Evolutionary conservation across 345 rosid species (phyloP).

Genomic region (Hirschfeldia incana): DNA sequence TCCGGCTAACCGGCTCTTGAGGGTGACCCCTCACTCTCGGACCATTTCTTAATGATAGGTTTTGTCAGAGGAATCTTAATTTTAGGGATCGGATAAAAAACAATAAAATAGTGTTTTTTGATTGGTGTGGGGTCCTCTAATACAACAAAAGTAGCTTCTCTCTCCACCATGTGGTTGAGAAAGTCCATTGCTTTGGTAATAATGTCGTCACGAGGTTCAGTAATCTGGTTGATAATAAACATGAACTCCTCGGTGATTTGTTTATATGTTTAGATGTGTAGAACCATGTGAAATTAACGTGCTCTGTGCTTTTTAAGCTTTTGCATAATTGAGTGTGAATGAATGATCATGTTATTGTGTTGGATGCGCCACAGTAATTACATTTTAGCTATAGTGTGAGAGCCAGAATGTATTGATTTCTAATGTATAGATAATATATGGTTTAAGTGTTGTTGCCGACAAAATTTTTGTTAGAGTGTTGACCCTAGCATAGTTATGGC

Average conservation of each 20-base stretch:
- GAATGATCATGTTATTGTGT: slow-evolving; percentile 9
- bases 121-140: slow-evolving; percentile 20
- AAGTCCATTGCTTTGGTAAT: slow-evolving; percentile 34
- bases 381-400: too few species aligned
- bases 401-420: neutral
- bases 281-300: slow-evolving; percentile 27
- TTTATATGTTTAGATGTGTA: neutral
- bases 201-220: slow-evolving; percentile 35
- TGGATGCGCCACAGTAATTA: neutral
- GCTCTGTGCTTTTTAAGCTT: slow-evolving; percentile 8
- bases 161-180: slow-evolving; percentile 25
- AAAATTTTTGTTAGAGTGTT: neutral
- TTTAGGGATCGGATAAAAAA: slow-evolving; percentile 36
- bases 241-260: slow-evolving; percentile 2
- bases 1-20: slow-evolving; percentile 17
- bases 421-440: neutral
- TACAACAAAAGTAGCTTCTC: slow-evolving; percentile 6
- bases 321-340: neutral
- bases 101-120: slow-evolving; percentile 16
- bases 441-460: neutral
- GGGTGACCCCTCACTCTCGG: slow-evolving; percentile 26
- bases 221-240: slow-evolving; percentile 6
- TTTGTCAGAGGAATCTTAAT: slow-evolving; percentile 38
- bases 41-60: slow-evolving; percentile 20
- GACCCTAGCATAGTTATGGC: neutral